Conservation (phyloP, 495 filamentous ascomycete genomes). For the Neurospora tetraspora region DNA sequence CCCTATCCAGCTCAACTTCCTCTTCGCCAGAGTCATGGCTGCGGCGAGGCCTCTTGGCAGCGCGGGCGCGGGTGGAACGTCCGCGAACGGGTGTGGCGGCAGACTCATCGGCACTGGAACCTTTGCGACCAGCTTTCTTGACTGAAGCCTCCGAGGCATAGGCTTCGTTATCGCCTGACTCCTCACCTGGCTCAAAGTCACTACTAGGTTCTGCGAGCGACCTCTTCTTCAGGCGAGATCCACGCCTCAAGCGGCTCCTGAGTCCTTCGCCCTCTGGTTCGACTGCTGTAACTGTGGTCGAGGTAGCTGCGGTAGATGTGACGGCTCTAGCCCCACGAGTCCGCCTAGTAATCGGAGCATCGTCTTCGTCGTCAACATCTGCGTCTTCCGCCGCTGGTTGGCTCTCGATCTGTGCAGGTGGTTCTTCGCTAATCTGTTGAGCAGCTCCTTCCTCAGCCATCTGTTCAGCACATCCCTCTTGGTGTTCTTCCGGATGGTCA, state of each 20-base stretch:
- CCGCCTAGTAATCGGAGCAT: constrained; percentile 46
- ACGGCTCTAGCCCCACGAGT: constrained; percentile 36
- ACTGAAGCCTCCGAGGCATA: constrained; percentile 31
- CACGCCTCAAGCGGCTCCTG: constrained; percentile 37
- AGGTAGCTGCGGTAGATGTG: constrained; percentile 6
- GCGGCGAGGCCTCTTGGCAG: constrained; percentile 28
- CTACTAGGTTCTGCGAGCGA: constrained; percentile 59
- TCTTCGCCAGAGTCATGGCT: constrained; percentile 40
- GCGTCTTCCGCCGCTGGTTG: constrained; percentile 38
- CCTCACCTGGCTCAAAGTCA: constrained; percentile 76
- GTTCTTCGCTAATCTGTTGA: constrained; percentile 6
- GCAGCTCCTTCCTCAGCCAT: constrained; percentile 4
- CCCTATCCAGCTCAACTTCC: constrained; percentile 52
- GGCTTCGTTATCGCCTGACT: constrained; percentile 42
- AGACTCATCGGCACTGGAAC: constrained; percentile 30
- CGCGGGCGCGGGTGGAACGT: constrained; percentile 24
- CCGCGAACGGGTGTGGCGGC: constrained; percentile 31
- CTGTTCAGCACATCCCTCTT: not conserved
- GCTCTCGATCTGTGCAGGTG: constrained; percentile 19
- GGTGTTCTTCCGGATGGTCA: not conserved
- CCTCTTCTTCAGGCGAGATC: constrained; percentile 37
- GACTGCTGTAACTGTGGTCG: constrained; percentile 27
- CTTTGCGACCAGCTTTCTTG: constrained; percentile 14
- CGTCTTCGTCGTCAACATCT: constrained; percentile 61
- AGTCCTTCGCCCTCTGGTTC: constrained; percentile 20